Base-by-base conservation (phyloP, 208 protist species). In the Leishmania major region DNA sequence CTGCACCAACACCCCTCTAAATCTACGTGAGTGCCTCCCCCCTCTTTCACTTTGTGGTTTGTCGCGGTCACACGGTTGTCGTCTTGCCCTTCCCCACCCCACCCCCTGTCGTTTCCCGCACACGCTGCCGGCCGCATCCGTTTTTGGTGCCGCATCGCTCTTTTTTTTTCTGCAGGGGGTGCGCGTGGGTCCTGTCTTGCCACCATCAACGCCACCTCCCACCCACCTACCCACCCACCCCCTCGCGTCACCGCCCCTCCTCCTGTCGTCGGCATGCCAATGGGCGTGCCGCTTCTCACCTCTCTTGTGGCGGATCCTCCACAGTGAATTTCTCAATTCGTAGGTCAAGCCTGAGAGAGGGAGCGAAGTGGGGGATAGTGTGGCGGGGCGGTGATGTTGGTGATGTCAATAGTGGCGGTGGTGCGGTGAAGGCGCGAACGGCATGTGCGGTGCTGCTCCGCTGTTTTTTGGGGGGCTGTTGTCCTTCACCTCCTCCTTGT, bases 271-370 rank as follows among this genome's bases (percentile, higher is more conserved):
- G 19, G 28, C 37, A 69, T 37, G 28, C 64, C 13, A 3, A 7
- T 69, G 11, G 25, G 35, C 17, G 71, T 49, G 43, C 69, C 45
- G 7, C 45, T 74, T 7, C 40, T 45, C 53, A 62, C 45, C 53
- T 60, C 73, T 0, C 73, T 47, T 53, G 15, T 25, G 47, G n/a
- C 59, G 25, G 62, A 10, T 59, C 57, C 45, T 74, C 51, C 17
- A 19, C 25, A 60, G 47, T 55, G 77, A 73, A 82, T 83, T 83
- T 83, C 45, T 83, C 72, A 83, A 83, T 85, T 80, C 72, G 25
- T 2, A 22, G 25, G 45, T 43, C 25, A 17, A 53, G 37, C 22
- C 22, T 22, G 40, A n/a, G 67, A 45, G 31, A 47, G 67, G 28
- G 8, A 35, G 11, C 19, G 70, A 35, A n/a, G 37, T 8, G 40